Base-by-base conservation (phyloP, 2,329 filamentous ascomycete genomes). In the Colletotrichum sp. region DNA sequence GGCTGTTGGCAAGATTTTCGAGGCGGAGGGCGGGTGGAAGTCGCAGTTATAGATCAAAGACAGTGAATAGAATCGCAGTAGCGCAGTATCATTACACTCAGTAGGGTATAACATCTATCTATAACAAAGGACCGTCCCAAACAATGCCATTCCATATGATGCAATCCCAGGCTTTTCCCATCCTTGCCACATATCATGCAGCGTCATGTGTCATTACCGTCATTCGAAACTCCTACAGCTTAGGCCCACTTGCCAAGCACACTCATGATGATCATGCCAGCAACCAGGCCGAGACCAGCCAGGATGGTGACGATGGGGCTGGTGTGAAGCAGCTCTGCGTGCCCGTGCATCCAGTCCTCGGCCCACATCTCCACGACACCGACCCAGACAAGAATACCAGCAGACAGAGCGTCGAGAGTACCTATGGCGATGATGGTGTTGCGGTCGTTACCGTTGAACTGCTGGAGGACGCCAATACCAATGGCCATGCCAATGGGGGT, bases 401-500 rank as follows among this genome's bases (percentile, higher is more conserved):
- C 93, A 1, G 92, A 94, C 12, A 96, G 81, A 7, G 94, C 93
- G 82, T 96, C 92, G 2, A 96, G 86, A 0, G 93, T 95, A 1
- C 94, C 94, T 43, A 96, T 91, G 4, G 94, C 92, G 59, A 96
- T 84, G 55, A 95, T 87, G 0, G 94, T 96, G 3, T 88, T 87
- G 5, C 88, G 89, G 78, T 94, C 90, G 79, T 94, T 95, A 6
- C 93, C 94, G 79, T 96, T 96, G 85, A 95, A 96, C 10, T 87
- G 82, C 48, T 92, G 85, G 32, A 96, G 84, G 5, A 94, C 93
- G 4, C 93, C 93, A 39, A 95, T 92, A 1, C 94, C 94, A 75
- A 96, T 95, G 0, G 92, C 93, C 94, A 96, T 96, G 13, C 94
- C 94, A 34, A 95, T 86, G 0, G 94, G 94, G 0, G 94, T 96